Evolutionary conservation across 768 basidiomycete genomes (phyloP).

Genomic region (Boletus reticuloceps): DNA sequence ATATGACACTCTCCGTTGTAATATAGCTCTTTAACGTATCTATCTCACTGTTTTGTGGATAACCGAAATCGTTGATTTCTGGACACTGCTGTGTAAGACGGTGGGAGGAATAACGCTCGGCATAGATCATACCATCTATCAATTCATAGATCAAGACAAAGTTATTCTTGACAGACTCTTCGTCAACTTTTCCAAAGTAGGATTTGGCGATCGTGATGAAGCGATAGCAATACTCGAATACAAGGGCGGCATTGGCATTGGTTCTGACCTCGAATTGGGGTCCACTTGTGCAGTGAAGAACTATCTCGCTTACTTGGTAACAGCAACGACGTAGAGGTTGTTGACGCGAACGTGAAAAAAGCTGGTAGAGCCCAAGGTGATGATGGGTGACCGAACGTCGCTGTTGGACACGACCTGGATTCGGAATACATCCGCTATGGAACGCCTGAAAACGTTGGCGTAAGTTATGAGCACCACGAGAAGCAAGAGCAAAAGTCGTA

Average conservation of each 20-base stretch:
- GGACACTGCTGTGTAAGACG: slow-evolving; percentile 3
- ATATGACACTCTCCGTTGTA: slow-evolving; percentile 94
- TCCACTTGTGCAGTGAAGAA: neutral
- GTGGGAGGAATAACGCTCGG: slow-evolving; percentile 9
- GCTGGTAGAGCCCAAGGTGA: slow-evolving; percentile 95
- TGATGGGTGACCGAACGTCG: slow-evolving; percentile 94
- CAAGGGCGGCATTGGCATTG: slow-evolving; percentile 95
- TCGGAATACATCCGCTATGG: slow-evolving; percentile 96
- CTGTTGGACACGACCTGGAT: slow-evolving; percentile 99
- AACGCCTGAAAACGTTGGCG: slow-evolving; percentile 56
- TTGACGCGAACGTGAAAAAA: slow-evolving; percentile 98
- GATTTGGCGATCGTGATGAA: slow-evolving; percentile 93
- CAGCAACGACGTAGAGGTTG: slow-evolving; percentile 93
- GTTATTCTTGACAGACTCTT: slow-evolving; percentile 98
- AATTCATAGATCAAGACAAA: slow-evolving; percentile 98
- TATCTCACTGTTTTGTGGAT: slow-evolving; percentile 98
- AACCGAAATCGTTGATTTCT: slow-evolving; percentile 99
- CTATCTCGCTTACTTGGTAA: slow-evolving; percentile 75
- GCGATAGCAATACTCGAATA: slow-evolving; percentile 97
- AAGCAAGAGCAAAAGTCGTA: slow-evolving; percentile 39
- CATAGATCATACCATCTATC: slow-evolving; percentile 69
- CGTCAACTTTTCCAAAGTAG: slow-evolving; percentile 98
- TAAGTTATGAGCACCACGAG: neutral
- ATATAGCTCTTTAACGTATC: slow-evolving; percentile 98
- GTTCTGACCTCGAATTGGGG: slow-evolving; percentile 48